A percentile compares a stretch with the other conserved stretches of the same genome.
Evolutionary conservation across 352 stramenopile species (phyloP).

Genomic region (Phytophthora constricta): DNA sequence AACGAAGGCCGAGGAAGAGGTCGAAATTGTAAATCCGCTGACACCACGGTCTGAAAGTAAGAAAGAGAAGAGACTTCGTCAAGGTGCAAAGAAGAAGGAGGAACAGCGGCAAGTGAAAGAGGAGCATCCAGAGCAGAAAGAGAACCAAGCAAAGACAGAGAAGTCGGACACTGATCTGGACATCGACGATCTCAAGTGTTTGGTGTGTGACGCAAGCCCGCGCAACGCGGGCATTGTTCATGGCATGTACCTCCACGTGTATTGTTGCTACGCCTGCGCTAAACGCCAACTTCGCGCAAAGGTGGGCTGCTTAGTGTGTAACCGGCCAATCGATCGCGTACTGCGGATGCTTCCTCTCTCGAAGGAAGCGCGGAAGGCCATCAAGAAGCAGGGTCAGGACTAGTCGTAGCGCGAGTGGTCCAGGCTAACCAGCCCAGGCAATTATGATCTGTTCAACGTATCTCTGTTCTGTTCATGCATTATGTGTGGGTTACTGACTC

Average conservation of each 20-base stretch:
- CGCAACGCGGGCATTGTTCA: constrained; percentile 75
- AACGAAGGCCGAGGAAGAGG: constrained; percentile 21
- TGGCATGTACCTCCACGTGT: constrained; percentile 83
- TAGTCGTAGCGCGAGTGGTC: constrained; percentile 9
- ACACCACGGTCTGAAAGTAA: constrained; percentile 34
- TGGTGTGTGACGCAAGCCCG: constrained; percentile 66
- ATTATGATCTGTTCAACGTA: not conserved
- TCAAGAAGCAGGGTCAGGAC: constrained; percentile 36
- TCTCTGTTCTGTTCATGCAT: not conserved
- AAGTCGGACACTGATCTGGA: constrained; percentile 34
- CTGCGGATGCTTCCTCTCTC: constrained; percentile 78
- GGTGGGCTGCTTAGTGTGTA: constrained; percentile 72
- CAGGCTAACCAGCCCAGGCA: not conserved
- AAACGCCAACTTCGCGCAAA: constrained; percentile 68
- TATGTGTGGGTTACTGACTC: constrained; percentile 1
- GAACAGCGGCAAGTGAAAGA: not conserved
- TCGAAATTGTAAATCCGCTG: not conserved
- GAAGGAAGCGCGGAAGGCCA: constrained; percentile 49
- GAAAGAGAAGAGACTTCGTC: constrained; percentile 36
- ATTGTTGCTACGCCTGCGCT: constrained; percentile 81
- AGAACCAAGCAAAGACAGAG: constrained; percentile 24
- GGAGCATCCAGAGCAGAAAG: not conserved
- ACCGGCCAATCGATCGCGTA: constrained; percentile 80
- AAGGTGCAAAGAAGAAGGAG: not conserved
- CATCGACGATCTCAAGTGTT: constrained; percentile 69